These are phyloP conservation scores for Liquidambar formosana DNA, from an alignment of 164 flowering plant species.

Conservation along the genomic window DNA sequence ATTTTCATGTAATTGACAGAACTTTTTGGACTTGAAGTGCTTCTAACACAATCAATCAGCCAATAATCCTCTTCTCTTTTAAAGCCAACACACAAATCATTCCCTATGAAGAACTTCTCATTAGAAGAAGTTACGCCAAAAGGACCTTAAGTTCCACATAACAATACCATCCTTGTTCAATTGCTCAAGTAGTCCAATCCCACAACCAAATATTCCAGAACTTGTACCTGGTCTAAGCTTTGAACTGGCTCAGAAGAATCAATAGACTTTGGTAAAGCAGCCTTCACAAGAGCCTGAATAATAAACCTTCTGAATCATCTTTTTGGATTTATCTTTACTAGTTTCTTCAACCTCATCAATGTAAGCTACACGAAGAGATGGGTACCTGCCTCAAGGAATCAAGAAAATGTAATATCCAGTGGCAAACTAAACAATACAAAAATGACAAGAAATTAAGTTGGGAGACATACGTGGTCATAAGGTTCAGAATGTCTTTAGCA, in stretches of 20 bases:
- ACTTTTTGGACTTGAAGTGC: too few relatives aligned
- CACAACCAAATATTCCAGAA: not conserved
- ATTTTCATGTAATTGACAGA: too few relatives aligned
- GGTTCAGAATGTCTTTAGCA: conserved; percentile 61
- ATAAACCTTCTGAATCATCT: conserved; percentile 41
- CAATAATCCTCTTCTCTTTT: too few relatives aligned
- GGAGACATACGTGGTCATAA: conserved; percentile 52
- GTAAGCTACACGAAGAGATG: conserved; percentile 65
- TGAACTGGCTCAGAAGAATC: conserved; percentile 52
- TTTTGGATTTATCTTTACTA: conserved; percentile 34
- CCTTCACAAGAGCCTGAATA: conserved; percentile 59
- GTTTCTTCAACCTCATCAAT: conserved; percentile 61
- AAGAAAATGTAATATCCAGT: not conserved
- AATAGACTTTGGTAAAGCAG: conserved; percentile 42
- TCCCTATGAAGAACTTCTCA: not conserved
- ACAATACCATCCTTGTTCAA: not conserved
- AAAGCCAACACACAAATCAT: too few relatives aligned
- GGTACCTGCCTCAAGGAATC: conserved; percentile 37
- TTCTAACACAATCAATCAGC: too few relatives aligned
- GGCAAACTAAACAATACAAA: conserved; percentile 8
- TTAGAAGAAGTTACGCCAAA: not conserved
- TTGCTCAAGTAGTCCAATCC: not conserved
- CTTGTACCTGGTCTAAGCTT: conserved; percentile 55
- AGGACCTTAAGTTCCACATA: not conserved
- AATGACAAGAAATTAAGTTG: not conserved